Conservation (phyloP, 2,329 filamentous ascomycete species). For the Paraphoma sp. region DNA sequence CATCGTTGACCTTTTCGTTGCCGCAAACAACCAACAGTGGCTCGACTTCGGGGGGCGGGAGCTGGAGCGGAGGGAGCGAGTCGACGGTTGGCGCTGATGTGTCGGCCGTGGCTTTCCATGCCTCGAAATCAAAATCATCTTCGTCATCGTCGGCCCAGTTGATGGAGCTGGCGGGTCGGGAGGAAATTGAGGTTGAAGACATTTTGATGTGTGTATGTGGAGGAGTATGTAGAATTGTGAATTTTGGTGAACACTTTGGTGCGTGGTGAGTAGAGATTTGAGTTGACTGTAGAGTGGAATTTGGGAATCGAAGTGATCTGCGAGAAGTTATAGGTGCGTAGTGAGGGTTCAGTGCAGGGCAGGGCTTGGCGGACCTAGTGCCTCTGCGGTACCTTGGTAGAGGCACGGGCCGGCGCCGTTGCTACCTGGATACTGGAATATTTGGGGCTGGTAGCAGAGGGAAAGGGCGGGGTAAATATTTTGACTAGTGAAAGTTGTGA, state of each 20-base stretch:
- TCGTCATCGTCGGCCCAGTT: conserved; percentile 35
- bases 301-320: neutral
- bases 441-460: neutral
- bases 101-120: conserved; percentile 21
- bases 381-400: neutral
- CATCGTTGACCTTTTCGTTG: neutral
- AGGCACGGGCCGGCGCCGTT: neutral
- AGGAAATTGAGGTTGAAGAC: neutral
- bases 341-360: neutral
- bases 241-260: no score
- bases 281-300: neutral
- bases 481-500: neutral
- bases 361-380: neutral
- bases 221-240: neutral
- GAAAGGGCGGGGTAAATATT: neutral
- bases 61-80: conserved; percentile 15
- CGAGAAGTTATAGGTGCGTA: neutral
- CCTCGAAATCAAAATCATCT: conserved; percentile 22
- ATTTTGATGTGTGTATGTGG: neutral
- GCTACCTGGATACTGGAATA: neutral
- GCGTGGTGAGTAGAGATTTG: neutral
- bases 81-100: conserved; percentile 11
- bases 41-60: neutral
- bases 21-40: neutral
- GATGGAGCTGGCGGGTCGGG: neutral